Evolutionary conservation across 768 basidiomycete species (phyloP).

Genomic region (Amanita pallidorosea): DNA sequence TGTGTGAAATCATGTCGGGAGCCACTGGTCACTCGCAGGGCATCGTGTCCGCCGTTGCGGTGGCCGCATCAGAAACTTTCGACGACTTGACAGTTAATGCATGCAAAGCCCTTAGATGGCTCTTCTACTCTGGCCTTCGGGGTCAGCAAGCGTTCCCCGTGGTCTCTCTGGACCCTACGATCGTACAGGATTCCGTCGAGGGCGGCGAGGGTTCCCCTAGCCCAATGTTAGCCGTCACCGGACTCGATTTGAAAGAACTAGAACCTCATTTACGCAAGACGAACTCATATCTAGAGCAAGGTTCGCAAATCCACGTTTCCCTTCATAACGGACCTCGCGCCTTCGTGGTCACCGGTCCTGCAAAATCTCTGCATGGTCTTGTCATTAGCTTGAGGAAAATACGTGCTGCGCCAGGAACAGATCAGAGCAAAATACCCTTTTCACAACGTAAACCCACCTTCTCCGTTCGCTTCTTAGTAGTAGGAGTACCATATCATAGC

Average conservation of each 20-base stretch:
- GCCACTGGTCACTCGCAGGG: slow-evolving; percentile 98
- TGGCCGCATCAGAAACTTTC: slow-evolving; percentile 70
- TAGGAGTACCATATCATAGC: slow-evolving; percentile 95
- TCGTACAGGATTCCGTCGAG: slow-evolving; percentile 80
- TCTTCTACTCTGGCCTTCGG: slow-evolving; percentile 88
- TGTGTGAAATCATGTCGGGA: slow-evolving; percentile 67
- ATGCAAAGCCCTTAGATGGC: slow-evolving; percentile 79
- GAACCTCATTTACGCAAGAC: slow-evolving; percentile 78
- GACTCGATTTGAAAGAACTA: slow-evolving; percentile 66
- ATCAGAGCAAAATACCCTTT: slow-evolving; percentile 91
- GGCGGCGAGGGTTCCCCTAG: slow-evolving; percentile 90
- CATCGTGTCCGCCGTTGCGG: slow-evolving; percentile 85
- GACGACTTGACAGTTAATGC: slow-evolving; percentile 69
- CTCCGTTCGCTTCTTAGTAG: slow-evolving; percentile 86
- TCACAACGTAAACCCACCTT: slow-evolving; percentile 94
- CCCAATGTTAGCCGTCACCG: slow-evolving; percentile 89
- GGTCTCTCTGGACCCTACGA: slow-evolving; percentile 76
- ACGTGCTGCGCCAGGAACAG: slow-evolving; percentile 75
- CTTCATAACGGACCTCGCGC: slow-evolving; percentile 87
- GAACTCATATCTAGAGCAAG: slow-evolving; percentile 72
- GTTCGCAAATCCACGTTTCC: slow-evolving; percentile 77
- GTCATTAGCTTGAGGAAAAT: slow-evolving; percentile 86
- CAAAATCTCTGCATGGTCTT: slow-evolving; percentile 87
- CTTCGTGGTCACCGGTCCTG: slow-evolving; percentile 88
- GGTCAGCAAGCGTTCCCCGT: slow-evolving; percentile 94